Evolutionary conservation across 805 yeast genomes (phyloP).

Genomic region (Candida hispaniensis): DNA sequence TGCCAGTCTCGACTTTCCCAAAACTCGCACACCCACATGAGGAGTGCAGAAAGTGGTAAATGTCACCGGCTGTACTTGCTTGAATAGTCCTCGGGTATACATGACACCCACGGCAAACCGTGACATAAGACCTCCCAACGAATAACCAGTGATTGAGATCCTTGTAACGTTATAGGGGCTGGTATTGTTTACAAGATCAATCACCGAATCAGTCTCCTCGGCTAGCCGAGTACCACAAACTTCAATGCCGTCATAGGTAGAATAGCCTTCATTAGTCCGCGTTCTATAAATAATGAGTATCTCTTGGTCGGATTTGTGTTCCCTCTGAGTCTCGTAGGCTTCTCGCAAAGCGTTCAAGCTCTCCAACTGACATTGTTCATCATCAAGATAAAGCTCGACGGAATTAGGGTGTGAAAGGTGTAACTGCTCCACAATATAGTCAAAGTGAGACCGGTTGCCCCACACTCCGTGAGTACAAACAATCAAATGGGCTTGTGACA

Average conservation of each 20-base stretch:
- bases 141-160: constrained; percentile 75
- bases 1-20: constrained; percentile 40
- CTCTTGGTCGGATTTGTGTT: constrained; percentile 16
- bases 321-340: constrained; percentile 22
- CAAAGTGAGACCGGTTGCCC: constrained; percentile 66
- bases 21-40: constrained; percentile 56
- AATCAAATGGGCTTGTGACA: constrained; percentile 51
- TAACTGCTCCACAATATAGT: constrained; percentile 44
- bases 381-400: constrained; percentile 15
- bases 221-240: constrained; percentile 70
- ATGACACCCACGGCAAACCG: constrained; percentile 72
- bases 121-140: constrained; percentile 78
- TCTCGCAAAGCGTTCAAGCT: constrained; percentile 19
- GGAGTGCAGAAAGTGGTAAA: constrained; percentile 60
- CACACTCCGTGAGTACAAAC: constrained; percentile 63
- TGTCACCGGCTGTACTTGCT: constrained; percentile 43
- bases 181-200: constrained; percentile 22
- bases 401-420: constrained; percentile 3
- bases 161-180: constrained; percentile 37
- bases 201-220: constrained; percentile 45
- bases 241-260: constrained; percentile 80
- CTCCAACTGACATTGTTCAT: constrained; percentile 8
- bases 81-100: constrained; percentile 43
- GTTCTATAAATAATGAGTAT: constrained; percentile 39
- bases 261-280: constrained; percentile 55